Evolutionary conservation across 2,329 filamentous ascomycete species (phyloP).

Genomic region (Xylaria hypoxylon): DNA sequence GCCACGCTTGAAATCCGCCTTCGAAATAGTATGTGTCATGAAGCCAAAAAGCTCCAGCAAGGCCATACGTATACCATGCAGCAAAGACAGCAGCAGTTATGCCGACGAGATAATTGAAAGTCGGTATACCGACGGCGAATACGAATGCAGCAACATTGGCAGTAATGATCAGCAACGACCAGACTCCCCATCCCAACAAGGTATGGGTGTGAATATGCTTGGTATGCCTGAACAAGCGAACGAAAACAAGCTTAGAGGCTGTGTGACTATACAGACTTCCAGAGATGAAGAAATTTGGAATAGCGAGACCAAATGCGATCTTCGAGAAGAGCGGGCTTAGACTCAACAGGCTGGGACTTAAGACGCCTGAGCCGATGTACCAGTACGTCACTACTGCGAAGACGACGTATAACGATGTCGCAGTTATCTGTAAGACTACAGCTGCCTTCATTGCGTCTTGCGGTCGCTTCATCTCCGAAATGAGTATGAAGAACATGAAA

Average conservation of each 20-base stretch:
- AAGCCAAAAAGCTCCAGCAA: slow-evolving; percentile 65
- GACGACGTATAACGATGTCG: slow-evolving; percentile 62
- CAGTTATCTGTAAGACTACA: slow-evolving; percentile 61
- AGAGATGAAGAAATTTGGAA: slow-evolving; percentile 64
- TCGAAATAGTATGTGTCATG: slow-evolving; percentile 60
- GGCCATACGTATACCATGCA: slow-evolving; percentile 65
- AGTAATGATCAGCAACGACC: slow-evolving; percentile 59
- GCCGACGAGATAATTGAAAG: slow-evolving; percentile 66
- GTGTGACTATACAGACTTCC: slow-evolving; percentile 63
- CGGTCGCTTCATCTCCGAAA: slow-evolving; percentile 64
- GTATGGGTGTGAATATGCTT: slow-evolving; percentile 62
- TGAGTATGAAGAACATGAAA: slow-evolving; percentile 66
- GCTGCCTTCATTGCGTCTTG: slow-evolving; percentile 64
- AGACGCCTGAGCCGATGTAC: slow-evolving; percentile 60
- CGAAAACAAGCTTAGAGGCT: slow-evolving; percentile 63
- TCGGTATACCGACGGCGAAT: slow-evolving; percentile 61
- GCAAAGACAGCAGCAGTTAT: slow-evolving; percentile 64
- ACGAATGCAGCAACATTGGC: slow-evolving; percentile 59
- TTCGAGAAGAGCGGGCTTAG: slow-evolving; percentile 60
- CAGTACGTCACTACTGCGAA: slow-evolving; percentile 64
- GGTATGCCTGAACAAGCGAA: slow-evolving; percentile 60
- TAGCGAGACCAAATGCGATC: slow-evolving; percentile 62
- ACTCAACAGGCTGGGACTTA: slow-evolving; percentile 61
- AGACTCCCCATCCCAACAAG: slow-evolving; percentile 58
- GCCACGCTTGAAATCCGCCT: slow-evolving; percentile 55